Percentiles rank a stretch among this genome's conserved stretches.
phyloP scores from a whole-genome alignment of 2,329 filamentous ascomycete genomes.

The Thermomyces lanuginosus region DNA sequence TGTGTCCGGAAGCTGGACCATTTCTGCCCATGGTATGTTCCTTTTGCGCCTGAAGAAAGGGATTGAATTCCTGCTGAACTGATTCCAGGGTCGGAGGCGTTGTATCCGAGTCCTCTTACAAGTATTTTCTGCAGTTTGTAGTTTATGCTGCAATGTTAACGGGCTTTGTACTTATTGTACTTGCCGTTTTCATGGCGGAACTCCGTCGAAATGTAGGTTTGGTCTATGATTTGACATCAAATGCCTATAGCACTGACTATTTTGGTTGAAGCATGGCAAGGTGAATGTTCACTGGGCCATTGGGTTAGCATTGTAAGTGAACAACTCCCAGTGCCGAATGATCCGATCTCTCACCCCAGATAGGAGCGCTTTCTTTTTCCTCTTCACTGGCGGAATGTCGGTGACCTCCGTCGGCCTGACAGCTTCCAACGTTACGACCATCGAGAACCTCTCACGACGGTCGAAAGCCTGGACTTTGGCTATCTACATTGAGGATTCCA shows the following conservation, averaged over 20 bases:
- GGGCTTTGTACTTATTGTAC: constrained; percentile 44
- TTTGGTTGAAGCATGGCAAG: constrained; percentile 15
- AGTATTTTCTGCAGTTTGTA: constrained; percentile 83
- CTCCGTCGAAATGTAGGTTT: constrained; percentile 18
- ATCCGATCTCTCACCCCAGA: constrained; percentile 8
- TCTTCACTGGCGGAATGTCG: constrained; percentile 71
- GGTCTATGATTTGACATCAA: too few species aligned
- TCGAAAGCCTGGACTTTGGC: constrained; percentile 55
- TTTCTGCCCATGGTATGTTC: constrained; percentile 61
- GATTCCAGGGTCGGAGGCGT: constrained; percentile 66
- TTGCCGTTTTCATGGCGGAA: constrained; percentile 47
- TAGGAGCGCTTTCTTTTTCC: constrained; percentile 50
- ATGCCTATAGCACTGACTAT: constrained; percentile 9
- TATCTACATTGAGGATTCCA: constrained; percentile 45
- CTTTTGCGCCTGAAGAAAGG: not conserved
- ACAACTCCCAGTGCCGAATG: constrained; percentile 2
- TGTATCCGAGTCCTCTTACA: constrained; percentile 70
- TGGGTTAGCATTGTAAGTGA: constrained; percentile 43
- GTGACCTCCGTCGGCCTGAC: constrained; percentile 54
- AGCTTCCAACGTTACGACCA: constrained; percentile 61
- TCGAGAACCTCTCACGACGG: constrained; percentile 55
- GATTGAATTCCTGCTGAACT: constrained; percentile 7
- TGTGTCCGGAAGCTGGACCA: constrained; percentile 90
- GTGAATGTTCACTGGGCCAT: constrained; percentile 49
- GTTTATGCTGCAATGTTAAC: constrained; percentile 57